phyloP scores from a whole-genome alignment of 2,329 filamentous ascomycete species.

The Aspergillus costaricaensis region DNA sequence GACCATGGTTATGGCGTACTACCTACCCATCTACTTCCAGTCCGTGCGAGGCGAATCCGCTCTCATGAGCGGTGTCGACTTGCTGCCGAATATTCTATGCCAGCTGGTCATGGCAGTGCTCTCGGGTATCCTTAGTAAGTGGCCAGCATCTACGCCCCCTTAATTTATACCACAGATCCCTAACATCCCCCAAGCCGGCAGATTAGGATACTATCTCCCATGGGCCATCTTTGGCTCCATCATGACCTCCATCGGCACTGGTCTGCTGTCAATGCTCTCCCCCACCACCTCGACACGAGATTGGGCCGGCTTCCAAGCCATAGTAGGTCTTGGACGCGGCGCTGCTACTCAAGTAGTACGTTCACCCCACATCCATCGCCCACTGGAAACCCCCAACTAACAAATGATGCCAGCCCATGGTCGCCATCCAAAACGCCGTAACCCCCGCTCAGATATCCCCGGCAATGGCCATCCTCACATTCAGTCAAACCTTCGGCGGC shows the following conservation, averaged over 20 bases:
- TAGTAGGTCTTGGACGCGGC: slow-evolving; percentile 49
- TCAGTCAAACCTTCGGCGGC: slow-evolving; percentile 45
- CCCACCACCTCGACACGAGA: slow-evolving; percentile 37
- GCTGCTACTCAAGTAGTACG: slow-evolving; percentile 27
- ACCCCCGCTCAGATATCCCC: slow-evolving; percentile 39
- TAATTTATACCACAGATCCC: neutral
- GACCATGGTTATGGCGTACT: slow-evolving; percentile 43
- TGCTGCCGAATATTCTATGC: slow-evolving; percentile 34
- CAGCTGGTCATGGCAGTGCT: slow-evolving; percentile 35
- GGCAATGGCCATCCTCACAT: slow-evolving; percentile 45
- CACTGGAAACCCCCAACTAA: neutral
- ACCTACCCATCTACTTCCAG: slow-evolving; percentile 55
- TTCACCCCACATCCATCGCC: neutral
- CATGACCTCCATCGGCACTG: slow-evolving; percentile 38
- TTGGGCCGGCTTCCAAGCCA: slow-evolving; percentile 54
- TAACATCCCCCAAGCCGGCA: slow-evolving; percentile 21
- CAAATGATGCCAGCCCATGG: slow-evolving; percentile 33
- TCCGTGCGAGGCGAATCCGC: slow-evolving; percentile 34
- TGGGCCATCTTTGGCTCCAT: slow-evolving; percentile 33
- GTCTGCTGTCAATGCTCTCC: slow-evolving; percentile 47
- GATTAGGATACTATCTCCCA: slow-evolving; percentile 39
- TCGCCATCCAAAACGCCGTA: slow-evolving; percentile 45
- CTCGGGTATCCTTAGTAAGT: slow-evolving; percentile 35
- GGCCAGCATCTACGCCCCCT: neutral
- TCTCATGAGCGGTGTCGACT: slow-evolving; percentile 28